These are phyloP conservation scores for Arthrobotrys conoides DNA, from an alignment of 2,329 filamentous ascomycete species.

Conservation along the genomic window DNA sequence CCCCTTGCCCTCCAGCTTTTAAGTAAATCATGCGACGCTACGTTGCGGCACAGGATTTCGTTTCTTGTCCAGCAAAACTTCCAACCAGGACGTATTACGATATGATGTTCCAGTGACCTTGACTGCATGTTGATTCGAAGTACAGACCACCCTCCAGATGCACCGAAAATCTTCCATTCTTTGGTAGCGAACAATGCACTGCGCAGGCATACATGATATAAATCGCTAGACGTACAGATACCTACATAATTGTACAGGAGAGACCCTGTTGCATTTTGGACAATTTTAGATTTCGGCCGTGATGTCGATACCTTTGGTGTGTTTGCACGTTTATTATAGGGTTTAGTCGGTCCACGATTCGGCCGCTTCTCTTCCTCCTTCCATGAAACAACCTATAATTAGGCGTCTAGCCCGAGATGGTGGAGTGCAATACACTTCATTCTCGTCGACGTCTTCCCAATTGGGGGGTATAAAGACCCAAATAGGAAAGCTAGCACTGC, in stretches of 20 bases:
- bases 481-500: not conserved
- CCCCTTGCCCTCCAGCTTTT: conserved; percentile 18
- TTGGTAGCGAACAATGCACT: conserved; percentile 53
- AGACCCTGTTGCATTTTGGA: conserved; percentile 22
- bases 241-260: conserved; percentile 3
- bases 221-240: conserved; percentile 34
- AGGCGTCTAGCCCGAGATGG: conserved; percentile 15
- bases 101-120: conserved; percentile 5
- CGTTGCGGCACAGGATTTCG: conserved; percentile 41
- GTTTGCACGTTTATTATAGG: not conserved
- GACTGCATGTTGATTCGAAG: not conserved
- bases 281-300: conserved; percentile 4
- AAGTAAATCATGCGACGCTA: conserved; percentile 39
- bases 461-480: not conserved
- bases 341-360: conserved; percentile 17
- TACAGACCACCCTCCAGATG: conserved; percentile 33
- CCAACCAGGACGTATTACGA: conserved; percentile 37
- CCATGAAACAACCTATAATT: conserved; percentile 28
- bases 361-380: not conserved
- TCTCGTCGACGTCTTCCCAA: conserved; percentile 10
- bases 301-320: not conserved
- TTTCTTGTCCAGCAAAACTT: conserved; percentile 32
- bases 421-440: conserved; percentile 19
- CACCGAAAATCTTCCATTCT: conserved; percentile 39
- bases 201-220: conserved; percentile 28